These are phyloP conservation scores for Aureobasidium melanogenum DNA, from an alignment of 2,329 filamentous ascomycete species.

Conservation along the genomic window DNA sequence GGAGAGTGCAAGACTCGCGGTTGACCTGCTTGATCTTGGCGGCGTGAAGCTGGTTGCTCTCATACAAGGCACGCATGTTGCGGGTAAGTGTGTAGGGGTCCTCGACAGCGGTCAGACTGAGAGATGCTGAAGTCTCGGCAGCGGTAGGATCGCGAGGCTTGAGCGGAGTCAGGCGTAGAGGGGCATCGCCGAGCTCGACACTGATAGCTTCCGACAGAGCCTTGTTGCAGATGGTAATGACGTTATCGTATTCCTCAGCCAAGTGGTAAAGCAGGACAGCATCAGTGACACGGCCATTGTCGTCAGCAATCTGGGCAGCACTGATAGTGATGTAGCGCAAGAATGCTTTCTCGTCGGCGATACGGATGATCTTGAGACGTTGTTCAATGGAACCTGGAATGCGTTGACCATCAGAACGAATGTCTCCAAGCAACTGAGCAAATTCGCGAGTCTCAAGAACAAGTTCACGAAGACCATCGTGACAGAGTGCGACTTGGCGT, in stretches of 20 bases:
- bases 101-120: constrained; percentile 60
- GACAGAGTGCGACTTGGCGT: constrained; percentile 73
- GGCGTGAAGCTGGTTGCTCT: constrained; percentile 51
- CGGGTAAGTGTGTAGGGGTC: constrained; percentile 55
- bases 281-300: constrained; percentile 87
- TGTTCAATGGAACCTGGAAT: constrained; percentile 83
- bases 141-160: constrained; percentile 52
- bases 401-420: constrained; percentile 73
- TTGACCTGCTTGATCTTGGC: constrained; percentile 50
- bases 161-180: constrained; percentile 67
- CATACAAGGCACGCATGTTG: constrained; percentile 56
- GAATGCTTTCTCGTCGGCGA: constrained; percentile 73
- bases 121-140: constrained; percentile 25
- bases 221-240: constrained; percentile 82
- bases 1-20: constrained; percentile 48
- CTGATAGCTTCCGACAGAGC: constrained; percentile 84
- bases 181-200: constrained; percentile 74
- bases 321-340: constrained; percentile 87
- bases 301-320: constrained; percentile 85
- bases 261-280: constrained; percentile 91
- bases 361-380: constrained; percentile 69
- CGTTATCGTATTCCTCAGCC: constrained; percentile 88
- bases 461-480: constrained; percentile 86
- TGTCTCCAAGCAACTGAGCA: constrained; percentile 85
- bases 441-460: constrained; percentile 97